Evolutionary conservation across 139 green algal genomes (phyloP).

Genomic region (Chlorella ohadii): DNA sequence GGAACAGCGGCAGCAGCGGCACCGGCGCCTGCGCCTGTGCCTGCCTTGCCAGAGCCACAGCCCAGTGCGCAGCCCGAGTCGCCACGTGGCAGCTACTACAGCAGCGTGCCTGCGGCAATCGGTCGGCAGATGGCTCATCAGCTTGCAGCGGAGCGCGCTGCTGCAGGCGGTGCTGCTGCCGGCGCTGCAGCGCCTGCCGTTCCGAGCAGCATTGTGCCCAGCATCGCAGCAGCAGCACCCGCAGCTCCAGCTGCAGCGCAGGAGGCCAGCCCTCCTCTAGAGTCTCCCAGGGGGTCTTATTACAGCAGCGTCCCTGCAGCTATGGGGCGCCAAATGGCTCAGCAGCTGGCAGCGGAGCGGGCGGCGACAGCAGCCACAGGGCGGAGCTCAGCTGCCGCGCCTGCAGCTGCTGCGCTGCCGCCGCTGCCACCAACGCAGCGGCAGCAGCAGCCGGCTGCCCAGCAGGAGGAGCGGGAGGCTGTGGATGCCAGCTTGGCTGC

Average conservation of each 20-base stretch:
- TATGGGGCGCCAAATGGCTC: slow-evolving; percentile 15
- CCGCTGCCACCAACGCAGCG: background rate
- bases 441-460: background rate
- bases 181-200: background rate
- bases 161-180: too few species aligned
- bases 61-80: background rate
- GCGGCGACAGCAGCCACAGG: background rate
- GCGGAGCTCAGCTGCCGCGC: background rate
- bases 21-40: too few species aligned
- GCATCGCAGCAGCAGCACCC: background rate
- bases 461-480: too few species aligned
- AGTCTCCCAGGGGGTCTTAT: background rate
- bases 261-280: background rate
- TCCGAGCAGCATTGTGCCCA: background rate
- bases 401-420: background rate
- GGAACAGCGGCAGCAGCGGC: too few species aligned
- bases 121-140: too few species aligned
- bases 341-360: slow-evolving; percentile 9
- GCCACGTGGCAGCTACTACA: too few species aligned
- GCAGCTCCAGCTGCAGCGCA: too few species aligned
- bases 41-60: too few species aligned
- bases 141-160: too few species aligned
- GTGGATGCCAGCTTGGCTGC: background rate
- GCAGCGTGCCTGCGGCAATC: too few species aligned
- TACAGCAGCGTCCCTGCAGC: slow-evolving; percentile 10